phyloP scores from a whole-genome alignment of 495 filamentous ascomycete species.

The Astrocystis sublimbata region DNA sequence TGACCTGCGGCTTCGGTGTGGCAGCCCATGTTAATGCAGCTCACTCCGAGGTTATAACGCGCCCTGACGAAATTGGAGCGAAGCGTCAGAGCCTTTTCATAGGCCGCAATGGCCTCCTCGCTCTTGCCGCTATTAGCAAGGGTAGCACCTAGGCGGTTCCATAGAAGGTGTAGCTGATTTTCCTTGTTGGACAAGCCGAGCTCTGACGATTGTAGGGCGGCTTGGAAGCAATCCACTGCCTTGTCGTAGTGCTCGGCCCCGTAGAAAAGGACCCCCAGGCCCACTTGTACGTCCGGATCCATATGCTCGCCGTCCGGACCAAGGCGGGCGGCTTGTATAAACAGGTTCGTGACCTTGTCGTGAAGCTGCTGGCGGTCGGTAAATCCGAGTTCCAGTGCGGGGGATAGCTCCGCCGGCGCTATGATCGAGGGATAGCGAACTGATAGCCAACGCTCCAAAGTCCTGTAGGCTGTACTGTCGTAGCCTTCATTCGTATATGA shows the following conservation, averaged over 20 bases:
- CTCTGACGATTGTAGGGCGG: constrained; percentile 81
- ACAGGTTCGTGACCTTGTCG: constrained; percentile 83
- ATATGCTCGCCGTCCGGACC: constrained; percentile 83
- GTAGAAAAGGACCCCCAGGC: constrained; percentile 96
- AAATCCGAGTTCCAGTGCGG: constrained; percentile 77
- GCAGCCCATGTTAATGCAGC: constrained; percentile 96
- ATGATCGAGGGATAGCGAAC: constrained; percentile 87
- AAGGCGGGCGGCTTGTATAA: constrained; percentile 88
- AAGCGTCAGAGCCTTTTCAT: constrained; percentile 85
- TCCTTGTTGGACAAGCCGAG: constrained; percentile 71
- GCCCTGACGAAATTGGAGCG: constrained; percentile 95
- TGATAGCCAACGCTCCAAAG: constrained; percentile 92
- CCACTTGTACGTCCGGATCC: constrained; percentile 98
- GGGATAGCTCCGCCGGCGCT: constrained; percentile 63
- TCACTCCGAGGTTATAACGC: constrained; percentile 93
- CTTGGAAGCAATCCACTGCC: constrained; percentile 95
- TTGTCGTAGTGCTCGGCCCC: constrained; percentile 97
- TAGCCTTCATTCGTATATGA: constrained; percentile 99
- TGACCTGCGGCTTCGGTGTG: constrained; percentile 91
- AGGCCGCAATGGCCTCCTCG: constrained; percentile 95
- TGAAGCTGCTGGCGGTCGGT: constrained; percentile 90
- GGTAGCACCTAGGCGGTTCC: constrained; percentile 96
- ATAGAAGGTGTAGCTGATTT: constrained; percentile 84
- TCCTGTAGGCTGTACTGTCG: constrained; percentile 93
- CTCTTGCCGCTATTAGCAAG: constrained; percentile 90